Evolutionary conservation across 2,329 filamentous ascomycete genomes (phyloP).

Genomic region (Colletotrichum noveboracense): DNA sequence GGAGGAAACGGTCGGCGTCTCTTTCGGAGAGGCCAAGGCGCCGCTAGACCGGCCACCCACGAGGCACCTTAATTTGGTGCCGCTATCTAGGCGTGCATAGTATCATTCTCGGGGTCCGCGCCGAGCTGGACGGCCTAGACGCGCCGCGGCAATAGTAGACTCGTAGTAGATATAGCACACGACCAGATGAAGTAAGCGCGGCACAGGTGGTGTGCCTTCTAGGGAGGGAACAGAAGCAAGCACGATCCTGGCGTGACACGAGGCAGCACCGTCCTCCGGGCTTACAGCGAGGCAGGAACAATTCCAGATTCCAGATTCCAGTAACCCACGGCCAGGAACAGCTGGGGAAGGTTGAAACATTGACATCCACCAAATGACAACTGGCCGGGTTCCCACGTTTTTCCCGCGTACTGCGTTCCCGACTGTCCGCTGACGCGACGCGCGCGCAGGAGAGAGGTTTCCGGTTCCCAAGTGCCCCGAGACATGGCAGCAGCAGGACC

Average conservation of each 20-base stretch:
- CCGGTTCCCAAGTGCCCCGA: neutral
- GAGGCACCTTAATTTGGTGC: neutral
- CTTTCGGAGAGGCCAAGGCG: neutral
- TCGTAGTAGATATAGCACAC: neutral
- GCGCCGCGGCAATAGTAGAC: neutral
- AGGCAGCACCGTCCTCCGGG: neutral
- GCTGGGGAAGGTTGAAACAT: constrained; percentile 14
- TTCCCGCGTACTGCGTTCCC: neutral
- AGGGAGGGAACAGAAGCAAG: neutral
- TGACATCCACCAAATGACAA: constrained; percentile 6
- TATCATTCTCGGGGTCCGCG: neutral
- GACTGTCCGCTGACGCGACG: neutral
- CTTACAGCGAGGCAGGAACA: neutral
- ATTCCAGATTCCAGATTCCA: constrained; percentile 13
- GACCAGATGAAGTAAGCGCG: neutral
- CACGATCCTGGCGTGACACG: constrained; percentile 1
- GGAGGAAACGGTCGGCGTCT: neutral
- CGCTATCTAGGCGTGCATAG: neutral
- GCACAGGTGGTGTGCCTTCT: neutral
- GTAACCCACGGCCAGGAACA: neutral
- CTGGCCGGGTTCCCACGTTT: constrained; percentile 17
- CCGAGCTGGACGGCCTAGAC: neutral
- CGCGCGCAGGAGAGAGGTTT: neutral
- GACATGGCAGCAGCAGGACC: neutral
- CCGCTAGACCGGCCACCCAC: neutral